These are phyloP conservation scores for Wickerhamomyces sp. DNA, from an alignment of 1,139 yeast species.

Conservation along the genomic window DNA sequence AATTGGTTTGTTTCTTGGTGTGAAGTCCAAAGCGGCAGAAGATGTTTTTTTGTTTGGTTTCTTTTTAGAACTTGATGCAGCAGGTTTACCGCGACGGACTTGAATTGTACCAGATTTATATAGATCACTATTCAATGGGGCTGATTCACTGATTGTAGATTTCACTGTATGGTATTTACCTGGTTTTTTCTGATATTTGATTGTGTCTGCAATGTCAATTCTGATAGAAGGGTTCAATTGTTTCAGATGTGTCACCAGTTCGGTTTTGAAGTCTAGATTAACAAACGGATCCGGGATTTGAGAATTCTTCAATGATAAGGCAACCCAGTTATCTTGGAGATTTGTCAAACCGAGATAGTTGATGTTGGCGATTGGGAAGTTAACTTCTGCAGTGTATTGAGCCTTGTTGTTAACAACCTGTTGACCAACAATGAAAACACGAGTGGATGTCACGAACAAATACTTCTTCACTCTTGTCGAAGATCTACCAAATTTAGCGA, in stretches of 20 bases:
- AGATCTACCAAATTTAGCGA: conserved; percentile 89
- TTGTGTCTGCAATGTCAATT: conserved; percentile 65
- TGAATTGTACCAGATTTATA: conserved; percentile 89
- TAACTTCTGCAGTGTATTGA: conserved; percentile 58
- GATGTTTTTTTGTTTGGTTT: conserved; percentile 52
- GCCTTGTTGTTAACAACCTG: conserved; percentile 68
- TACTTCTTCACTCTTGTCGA: conserved; percentile 73
- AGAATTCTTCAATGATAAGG: conserved; percentile 55
- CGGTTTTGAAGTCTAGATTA: conserved; percentile 84
- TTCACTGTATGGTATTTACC: conserved; percentile 77
- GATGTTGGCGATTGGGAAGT: conserved; percentile 57
- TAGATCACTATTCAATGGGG: conserved; percentile 60
- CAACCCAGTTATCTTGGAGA: conserved; percentile 91
- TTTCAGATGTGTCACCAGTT: conserved; percentile 72
- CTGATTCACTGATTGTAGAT: conserved; percentile 52
- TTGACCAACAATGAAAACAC: conserved; percentile 69
- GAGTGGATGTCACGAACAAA: conserved; percentile 58
- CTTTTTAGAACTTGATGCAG: conserved; percentile 61
- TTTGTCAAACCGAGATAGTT: conserved; percentile 64
- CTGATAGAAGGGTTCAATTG: conserved; percentile 52
- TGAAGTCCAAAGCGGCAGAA: conserved; percentile 19
- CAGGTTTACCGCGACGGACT: conserved; percentile 77
- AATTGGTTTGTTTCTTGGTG: conserved; percentile 19
- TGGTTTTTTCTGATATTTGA: conserved; percentile 86
- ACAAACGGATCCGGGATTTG: conserved; percentile 74